Conservation (phyloP, 352 stramenopile species). For the Globisporangium recalcitrans region DNA sequence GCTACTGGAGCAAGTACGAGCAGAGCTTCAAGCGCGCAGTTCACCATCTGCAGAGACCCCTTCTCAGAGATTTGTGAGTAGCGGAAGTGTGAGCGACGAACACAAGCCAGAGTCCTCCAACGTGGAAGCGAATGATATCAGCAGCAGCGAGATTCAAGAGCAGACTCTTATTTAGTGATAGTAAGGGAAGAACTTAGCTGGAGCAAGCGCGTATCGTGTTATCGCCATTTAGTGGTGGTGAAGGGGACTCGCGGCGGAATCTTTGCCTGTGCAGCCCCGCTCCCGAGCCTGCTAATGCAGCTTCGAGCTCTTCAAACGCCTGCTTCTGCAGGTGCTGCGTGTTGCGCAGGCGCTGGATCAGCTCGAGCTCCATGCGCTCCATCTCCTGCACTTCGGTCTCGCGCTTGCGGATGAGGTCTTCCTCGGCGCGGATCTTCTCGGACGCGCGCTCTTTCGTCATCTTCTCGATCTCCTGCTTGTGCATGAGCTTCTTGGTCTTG, state of each 20-base stretch:
- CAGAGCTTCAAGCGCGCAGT: neutral
- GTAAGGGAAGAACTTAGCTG: neutral
- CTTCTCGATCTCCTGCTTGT: slow-evolving; percentile 72
- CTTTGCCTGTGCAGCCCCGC: slow-evolving; percentile 26
- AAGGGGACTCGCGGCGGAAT: slow-evolving; percentile 17
- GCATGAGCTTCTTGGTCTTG: slow-evolving; percentile 56
- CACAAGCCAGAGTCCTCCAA: neutral
- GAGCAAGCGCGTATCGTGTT: no score
- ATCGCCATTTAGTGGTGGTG: slow-evolving; percentile 7
- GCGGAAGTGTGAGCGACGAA: no score
- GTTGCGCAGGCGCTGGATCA: slow-evolving; percentile 77
- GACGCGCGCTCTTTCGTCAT: slow-evolving; percentile 52
- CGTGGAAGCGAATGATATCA: neutral
- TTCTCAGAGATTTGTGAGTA: neutral
- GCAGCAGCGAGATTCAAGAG: neutral
- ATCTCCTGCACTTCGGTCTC: slow-evolving; percentile 76
- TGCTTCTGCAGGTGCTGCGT: slow-evolving; percentile 85
- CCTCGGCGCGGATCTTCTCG: slow-evolving; percentile 60
- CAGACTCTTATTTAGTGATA: neutral
- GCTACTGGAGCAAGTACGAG: slow-evolving; percentile 9
- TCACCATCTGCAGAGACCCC: neutral
- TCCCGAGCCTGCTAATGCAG: slow-evolving; percentile 52
- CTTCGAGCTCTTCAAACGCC: slow-evolving; percentile 80
- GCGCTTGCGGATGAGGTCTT: slow-evolving; percentile 51
- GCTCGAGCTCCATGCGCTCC: slow-evolving; percentile 73